Conservation (phyloP, 108 stramenopile species). For the Skeletonema tropicum region DNA sequence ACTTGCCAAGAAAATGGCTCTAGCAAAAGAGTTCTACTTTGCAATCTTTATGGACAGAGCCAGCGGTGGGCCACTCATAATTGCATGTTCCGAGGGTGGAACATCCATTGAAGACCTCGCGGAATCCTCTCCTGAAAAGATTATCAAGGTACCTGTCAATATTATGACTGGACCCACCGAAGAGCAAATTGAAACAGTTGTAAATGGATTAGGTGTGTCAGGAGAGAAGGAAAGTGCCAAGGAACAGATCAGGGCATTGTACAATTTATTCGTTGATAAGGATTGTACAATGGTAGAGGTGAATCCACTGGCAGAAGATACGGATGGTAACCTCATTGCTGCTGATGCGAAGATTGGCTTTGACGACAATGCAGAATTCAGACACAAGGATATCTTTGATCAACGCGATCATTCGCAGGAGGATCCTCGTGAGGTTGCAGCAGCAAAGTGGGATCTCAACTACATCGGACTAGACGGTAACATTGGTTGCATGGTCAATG, state of each 20-base stretch:
- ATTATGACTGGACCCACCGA: slow-evolving; percentile 76
- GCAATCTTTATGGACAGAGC: slow-evolving; percentile 86
- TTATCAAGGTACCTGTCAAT: slow-evolving; percentile 85
- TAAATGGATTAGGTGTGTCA: slow-evolving; percentile 53
- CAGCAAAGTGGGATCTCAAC: slow-evolving; percentile 88
- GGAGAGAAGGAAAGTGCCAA: slow-evolving; percentile 49
- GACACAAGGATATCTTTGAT: slow-evolving; percentile 80
- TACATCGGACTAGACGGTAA: slow-evolving; percentile 97
- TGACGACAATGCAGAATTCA: slow-evolving; percentile 89
- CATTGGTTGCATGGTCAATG: slow-evolving; percentile 99
- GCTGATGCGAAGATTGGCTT: slow-evolving; percentile 94
- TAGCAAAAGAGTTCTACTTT: slow-evolving; percentile 86
- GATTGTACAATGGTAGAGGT: slow-evolving; percentile 95
- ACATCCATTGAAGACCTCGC: slow-evolving; percentile 90
- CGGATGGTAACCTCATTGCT: slow-evolving; percentile 67
- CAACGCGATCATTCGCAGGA: slow-evolving; percentile 82
- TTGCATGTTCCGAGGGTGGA: slow-evolving; percentile 78
- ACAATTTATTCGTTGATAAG: slow-evolving; percentile 72
- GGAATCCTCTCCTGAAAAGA: slow-evolving; percentile 62
- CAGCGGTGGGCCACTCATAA: slow-evolving; percentile 81
- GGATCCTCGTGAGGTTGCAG: slow-evolving; percentile 87
- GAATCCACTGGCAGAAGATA: slow-evolving; percentile 89
- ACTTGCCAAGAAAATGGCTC: slow-evolving; percentile 78
- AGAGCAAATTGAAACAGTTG: slow-evolving; percentile 65
- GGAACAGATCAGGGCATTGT: slow-evolving; percentile 75